Conservation (phyloP, 371 early-diverging fungal genomes). For the Syncephalastrum racemosum region DNA sequence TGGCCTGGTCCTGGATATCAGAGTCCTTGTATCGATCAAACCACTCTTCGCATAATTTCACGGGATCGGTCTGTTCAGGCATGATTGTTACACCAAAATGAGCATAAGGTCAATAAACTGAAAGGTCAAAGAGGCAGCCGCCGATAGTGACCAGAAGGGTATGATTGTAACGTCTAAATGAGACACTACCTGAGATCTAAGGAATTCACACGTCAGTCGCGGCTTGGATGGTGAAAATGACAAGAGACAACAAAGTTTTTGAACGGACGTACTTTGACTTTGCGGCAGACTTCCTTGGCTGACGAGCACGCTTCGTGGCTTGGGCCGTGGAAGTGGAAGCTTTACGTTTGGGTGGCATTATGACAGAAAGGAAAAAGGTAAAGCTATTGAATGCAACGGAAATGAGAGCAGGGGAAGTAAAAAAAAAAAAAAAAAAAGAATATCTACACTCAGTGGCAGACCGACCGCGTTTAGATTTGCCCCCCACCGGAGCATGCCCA, state of each 20-base stretch:
- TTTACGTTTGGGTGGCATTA: constrained; percentile 31
- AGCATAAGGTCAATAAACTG: neutral
- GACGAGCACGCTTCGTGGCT: neutral
- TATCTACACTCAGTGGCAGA: neutral
- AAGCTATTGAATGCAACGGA: neutral
- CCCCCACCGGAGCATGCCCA: no score
- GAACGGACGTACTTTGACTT: no score
- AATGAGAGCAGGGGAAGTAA: neutral
- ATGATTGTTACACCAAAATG: neutral
- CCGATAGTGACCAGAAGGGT: neutral
- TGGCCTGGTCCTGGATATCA: constrained; percentile 13
- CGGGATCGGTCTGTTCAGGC: neutral
- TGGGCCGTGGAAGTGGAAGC: neutral
- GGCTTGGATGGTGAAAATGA: constrained; percentile 2
- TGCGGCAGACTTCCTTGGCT: constrained; percentile 10
- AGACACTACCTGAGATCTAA: neutral
- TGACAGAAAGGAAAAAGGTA: neutral
- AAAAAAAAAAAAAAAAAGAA: constrained; percentile 2
- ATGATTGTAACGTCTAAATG: neutral
- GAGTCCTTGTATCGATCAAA: constrained; percentile 31
- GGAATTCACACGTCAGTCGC: constrained; percentile 2
- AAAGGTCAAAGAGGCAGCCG: neutral
- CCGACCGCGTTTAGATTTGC: no score
- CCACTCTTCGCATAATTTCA: constrained; percentile 17
- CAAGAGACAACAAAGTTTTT: no score